Conservation (phyloP, 2,329 filamentous ascomycete species). For the Emergomyces orientalis region DNA sequence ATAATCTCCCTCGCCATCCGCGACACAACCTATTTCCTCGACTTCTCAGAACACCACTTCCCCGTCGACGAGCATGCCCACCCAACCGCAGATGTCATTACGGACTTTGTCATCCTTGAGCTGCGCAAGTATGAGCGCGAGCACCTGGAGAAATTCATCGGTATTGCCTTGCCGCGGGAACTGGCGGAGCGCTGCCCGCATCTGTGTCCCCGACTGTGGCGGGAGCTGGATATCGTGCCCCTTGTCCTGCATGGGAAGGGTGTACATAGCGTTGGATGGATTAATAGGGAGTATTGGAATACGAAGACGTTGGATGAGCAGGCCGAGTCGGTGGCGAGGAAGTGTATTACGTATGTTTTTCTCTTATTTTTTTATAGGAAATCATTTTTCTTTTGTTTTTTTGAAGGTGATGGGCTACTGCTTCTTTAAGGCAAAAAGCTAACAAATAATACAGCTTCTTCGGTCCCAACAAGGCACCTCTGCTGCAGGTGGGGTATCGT, state of each 20-base stretch:
- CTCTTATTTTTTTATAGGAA: neutral
- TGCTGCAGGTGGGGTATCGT: constrained; percentile 56
- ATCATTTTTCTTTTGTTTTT: constrained; percentile 6
- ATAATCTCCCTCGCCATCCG: constrained; percentile 60
- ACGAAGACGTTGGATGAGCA: constrained; percentile 64
- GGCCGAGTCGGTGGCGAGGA: constrained; percentile 70
- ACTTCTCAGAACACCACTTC: constrained; percentile 58
- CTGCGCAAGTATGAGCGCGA: constrained; percentile 53
- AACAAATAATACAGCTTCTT: constrained; percentile 48
- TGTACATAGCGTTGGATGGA: constrained; percentile 20
- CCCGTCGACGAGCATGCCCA: constrained; percentile 35
- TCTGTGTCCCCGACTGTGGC: constrained; percentile 63
- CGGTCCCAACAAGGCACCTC: constrained; percentile 60
- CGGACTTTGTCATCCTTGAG: constrained; percentile 50
- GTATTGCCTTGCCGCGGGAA: constrained; percentile 57
- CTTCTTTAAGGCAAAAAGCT: constrained; percentile 6
- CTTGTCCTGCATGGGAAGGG: constrained; percentile 47
- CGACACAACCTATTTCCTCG: constrained; percentile 64
- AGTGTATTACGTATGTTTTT: constrained; percentile 59
- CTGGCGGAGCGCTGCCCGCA: constrained; percentile 53
- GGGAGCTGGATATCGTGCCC: constrained; percentile 65
- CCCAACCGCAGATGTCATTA: constrained; percentile 39
- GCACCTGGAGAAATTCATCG: constrained; percentile 65
- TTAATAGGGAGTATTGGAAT: constrained; percentile 37
- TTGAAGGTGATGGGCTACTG: neutral